Evolutionary conservation across 2,329 filamentous ascomycete species (phyloP).

Genomic region (Trichoderma sp.): DNA sequence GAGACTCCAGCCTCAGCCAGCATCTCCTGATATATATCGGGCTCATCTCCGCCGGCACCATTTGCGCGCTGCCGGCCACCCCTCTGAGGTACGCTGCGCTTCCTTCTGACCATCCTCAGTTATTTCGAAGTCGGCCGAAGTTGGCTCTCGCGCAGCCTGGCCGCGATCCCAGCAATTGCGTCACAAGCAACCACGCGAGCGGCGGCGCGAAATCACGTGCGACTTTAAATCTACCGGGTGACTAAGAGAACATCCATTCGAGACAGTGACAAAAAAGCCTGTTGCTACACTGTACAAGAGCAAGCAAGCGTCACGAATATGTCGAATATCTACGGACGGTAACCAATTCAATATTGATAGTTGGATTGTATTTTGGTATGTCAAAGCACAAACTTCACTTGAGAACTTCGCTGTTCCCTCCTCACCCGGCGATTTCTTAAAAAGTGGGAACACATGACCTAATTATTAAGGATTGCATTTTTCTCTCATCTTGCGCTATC

Average conservation of each 20-base stretch:
- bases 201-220: conserved; percentile 25
- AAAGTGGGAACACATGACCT: background rate
- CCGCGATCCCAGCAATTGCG: conserved; percentile 21
- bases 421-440: background rate
- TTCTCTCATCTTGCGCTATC: background rate
- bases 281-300: background rate
- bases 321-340: too few relatives aligned
- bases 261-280: background rate
- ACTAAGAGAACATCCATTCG: background rate
- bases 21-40: conserved; percentile 48
- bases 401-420: background rate
- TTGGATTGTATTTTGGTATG: background rate
- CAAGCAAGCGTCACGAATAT: background rate
- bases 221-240: background rate
- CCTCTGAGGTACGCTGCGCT: conserved; percentile 27
- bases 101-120: conserved; percentile 33
- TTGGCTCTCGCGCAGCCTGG: background rate
- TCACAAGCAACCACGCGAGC: conserved; percentile 19
- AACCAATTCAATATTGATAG: background rate
- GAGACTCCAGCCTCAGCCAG: conserved; percentile 47
- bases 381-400: background rate
- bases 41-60: conserved; percentile 26
- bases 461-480: background rate
- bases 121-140: background rate
- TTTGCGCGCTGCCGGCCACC: conserved; percentile 23